These are phyloP conservation scores for Pseudoturritis turrita DNA, from an alignment of 345 rosid species.

Conservation along the genomic window DNA sequence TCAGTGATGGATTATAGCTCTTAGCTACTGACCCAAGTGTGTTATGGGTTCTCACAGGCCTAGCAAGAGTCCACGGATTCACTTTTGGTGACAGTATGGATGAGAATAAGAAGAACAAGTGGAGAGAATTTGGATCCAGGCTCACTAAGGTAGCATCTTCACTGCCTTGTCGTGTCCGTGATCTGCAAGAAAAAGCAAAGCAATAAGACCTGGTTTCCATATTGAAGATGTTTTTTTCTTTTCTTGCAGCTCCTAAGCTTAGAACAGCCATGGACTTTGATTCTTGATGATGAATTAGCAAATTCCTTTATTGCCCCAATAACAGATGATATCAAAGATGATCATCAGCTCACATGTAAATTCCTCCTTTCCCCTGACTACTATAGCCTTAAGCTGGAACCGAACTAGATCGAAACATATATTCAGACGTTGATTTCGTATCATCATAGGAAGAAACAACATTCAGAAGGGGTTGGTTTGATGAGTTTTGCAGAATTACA, in stretches of 20 bases:
- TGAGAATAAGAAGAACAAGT: constrained; percentile 53
- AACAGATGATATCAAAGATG: constrained; percentile 81
- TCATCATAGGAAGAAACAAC: neutral
- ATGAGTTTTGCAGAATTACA: neutral
- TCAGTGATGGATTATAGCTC: neutral
- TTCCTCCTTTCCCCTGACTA: constrained; percentile 15
- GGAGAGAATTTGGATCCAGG: constrained; percentile 69
- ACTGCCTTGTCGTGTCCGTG: neutral
- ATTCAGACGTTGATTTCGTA: neutral
- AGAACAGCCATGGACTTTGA: constrained; percentile 71
- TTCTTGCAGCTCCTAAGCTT: constrained; percentile 58
- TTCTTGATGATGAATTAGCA: constrained; percentile 85
- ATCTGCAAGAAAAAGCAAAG: neutral
- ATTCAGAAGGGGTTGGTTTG: neutral
- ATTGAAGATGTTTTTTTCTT: neutral
- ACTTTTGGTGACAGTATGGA: constrained; percentile 91
- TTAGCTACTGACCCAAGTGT: neutral
- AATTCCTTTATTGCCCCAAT: constrained; percentile 83
- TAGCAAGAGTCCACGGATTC: constrained; percentile 93
- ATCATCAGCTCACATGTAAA: constrained; percentile 77
- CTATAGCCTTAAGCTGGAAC: neutral
- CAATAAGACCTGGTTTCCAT: neutral
- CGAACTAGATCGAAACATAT: neutral
- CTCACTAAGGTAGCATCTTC: constrained; percentile 54
- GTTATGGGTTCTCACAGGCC: constrained; percentile 44